Base-by-base conservation (phyloP, 768 basidiomycete species). In the Amanita rimosa region DNA sequence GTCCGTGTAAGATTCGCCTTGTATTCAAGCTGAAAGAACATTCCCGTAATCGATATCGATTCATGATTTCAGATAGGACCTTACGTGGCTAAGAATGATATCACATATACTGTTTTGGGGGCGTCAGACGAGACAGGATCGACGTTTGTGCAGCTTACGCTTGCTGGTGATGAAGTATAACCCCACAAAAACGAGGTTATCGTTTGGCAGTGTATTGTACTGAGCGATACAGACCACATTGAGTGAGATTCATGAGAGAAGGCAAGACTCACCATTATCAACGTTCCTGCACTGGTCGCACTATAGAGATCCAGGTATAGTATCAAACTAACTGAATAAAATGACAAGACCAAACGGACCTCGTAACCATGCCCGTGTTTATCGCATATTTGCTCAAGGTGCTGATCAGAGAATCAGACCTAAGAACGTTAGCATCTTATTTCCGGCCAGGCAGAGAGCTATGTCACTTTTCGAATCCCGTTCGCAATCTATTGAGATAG, bases 91-190 rank as follows among this genome's bases (percentile, higher is more conserved):
- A 46, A 26, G 29, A 36, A 69, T 2, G 81, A 82, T 44, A 78
- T 73, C 0, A 72, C 76, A 53, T 82, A 79, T n/a, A 81, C 79
- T 80, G 48, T 6, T 13, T 16, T 16, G 19, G 2, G n/a, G 14
- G 31, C n/a, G 47, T 38, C 17, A 26, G 19, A 29, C 2, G 7
- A 29, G 17, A 6, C 16, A 4, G 17, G 13, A 27, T 27, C 13
- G 6, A 44, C 26, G 19, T 26, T 22, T 16, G 37, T 37, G 19
- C 9, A 7, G 61, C 80, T 54, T 57, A 82, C 82, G 55, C 66
- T 85, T 85, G 60, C 76, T 79, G 31, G 84, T 60, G 44, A 79
- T 69, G 52, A 86, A 83, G 58, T 83, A 85, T 41, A 71, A 69
- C 7, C 72, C 71, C 34, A 76, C 67, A 57, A 80, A 85, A 46